Base-by-base conservation (phyloP, 805 yeast species). In the Tetrapisispora namnaoensis region DNA sequence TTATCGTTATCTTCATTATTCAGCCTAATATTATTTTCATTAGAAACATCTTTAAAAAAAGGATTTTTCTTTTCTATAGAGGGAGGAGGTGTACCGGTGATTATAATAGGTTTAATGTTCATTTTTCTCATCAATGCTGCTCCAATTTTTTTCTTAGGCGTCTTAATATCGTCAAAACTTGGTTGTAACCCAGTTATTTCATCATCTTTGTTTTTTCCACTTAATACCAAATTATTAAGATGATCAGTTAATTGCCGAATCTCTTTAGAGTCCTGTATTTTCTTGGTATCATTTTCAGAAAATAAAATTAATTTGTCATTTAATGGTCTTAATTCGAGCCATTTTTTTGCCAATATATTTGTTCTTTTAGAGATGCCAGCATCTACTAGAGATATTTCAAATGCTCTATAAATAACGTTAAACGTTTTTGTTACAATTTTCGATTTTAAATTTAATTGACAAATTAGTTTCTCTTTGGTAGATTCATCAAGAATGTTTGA, bases 401-500 rank as follows among this genome's bases (percentile, higher is more conserved):
- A 53, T 3, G 74, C 73, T 40, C 62, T 67, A 46, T 70, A 66
- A 21, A 70, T 62, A 6, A 70, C 55, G 36, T 55, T 61, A 52
- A 70, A 70, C 7, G 73, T 69, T 40, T 69, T 73, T 14, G 67
- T 67, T 2, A 59, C 73, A 53, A 67, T 77, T 58, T 51, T 65
- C 20, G 65, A 69, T 59, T 66, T 74, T 61, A 48, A 61, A 47
- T 41, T 61, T 42, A 54, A 67, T 66, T 56, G 73, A 43, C 51
- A 59, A 57, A 51, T 65, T 57, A 51, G 63, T 49, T 51, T 72
- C 13, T 43, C 43, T n/a, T 37, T 42, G 16, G 32, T 47, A 5
- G 43, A 49, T 4, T 45, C 28, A 18, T 42, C 44, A 13, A 42
- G 27, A 8, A 42, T 13, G 13, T 10, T 8, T 9, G 57, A 48